Conservation (phyloP, 768 basidiomycete genomes). For the Hemileccinum rubropunctum region DNA sequence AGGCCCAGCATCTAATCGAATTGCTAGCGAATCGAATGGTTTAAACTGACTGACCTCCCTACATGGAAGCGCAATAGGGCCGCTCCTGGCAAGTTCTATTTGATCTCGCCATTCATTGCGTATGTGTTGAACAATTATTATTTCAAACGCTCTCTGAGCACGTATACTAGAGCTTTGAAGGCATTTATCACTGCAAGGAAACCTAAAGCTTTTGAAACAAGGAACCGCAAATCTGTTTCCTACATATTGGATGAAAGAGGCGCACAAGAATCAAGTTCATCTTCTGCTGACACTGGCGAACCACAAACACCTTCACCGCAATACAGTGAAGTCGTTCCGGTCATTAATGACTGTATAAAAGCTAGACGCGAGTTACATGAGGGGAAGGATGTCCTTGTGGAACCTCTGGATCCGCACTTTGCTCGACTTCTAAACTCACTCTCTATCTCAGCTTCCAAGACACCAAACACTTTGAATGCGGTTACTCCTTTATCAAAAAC, state of each 20-base stretch:
- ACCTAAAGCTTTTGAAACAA: constrained; percentile 41
- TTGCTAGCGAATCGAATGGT: constrained; percentile 93
- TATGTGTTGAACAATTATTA: constrained; percentile 35
- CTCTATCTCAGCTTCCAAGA: constrained; percentile 51
- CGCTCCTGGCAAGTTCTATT: constrained; percentile 80
- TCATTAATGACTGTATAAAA: constrained; percentile 11
- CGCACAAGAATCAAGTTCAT: constrained; percentile 65
- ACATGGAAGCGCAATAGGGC: constrained; percentile 84
- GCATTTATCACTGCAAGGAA: constrained; percentile 64
- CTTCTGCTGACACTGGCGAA: constrained; percentile 57
- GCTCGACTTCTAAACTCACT: constrained; percentile 64
- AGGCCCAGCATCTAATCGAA: constrained; percentile 8
- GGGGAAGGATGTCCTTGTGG: constrained; percentile 23
- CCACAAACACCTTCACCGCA: constrained; percentile 65
- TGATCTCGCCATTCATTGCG: constrained; percentile 93
- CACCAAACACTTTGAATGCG: constrained; percentile 3
- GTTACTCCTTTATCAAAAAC: constrained; percentile 10
- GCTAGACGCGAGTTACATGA: constrained; percentile 35
- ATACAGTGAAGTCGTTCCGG: constrained; percentile 41
- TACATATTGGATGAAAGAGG: constrained; percentile 30
- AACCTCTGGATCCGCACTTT: constrained; percentile 64
- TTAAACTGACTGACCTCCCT: constrained; percentile 82
- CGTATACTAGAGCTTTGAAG: constrained; percentile 41
- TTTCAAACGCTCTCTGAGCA: constrained; percentile 3
- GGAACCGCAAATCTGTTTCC: constrained; percentile 35